These are phyloP conservation scores for Aspergillus leporis DNA, from an alignment of 495 filamentous ascomycete genomes.

Conservation along the genomic window DNA sequence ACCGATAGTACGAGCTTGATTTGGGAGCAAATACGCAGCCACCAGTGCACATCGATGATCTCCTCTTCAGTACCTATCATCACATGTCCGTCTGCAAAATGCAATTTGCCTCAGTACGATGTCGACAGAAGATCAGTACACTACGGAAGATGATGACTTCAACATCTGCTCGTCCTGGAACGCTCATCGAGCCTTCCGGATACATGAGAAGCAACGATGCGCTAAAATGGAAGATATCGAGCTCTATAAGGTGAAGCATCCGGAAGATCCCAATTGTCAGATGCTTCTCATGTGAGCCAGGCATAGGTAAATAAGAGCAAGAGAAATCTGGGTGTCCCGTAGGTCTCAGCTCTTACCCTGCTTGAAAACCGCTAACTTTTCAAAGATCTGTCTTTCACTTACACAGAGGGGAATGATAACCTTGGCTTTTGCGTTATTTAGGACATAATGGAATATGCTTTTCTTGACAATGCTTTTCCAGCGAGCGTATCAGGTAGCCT, in stretches of 20 bases:
- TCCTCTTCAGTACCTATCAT: constrained; percentile 22
- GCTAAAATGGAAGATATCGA: constrained; percentile 29
- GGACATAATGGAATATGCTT: constrained; percentile 20
- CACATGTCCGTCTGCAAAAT: constrained; percentile 12
- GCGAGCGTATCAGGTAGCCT: constrained; percentile 20
- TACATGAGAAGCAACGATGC: constrained; percentile 23
- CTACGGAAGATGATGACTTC: constrained; percentile 29
- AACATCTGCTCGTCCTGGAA: constrained; percentile 23
- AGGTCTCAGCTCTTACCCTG: constrained; percentile 9
- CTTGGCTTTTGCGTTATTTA: constrained; percentile 27
- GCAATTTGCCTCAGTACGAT: constrained; percentile 21
- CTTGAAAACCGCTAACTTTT: constrained; percentile 11
- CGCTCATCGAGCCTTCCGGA: constrained; percentile 19
- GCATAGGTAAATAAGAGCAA: constrained; percentile 7
- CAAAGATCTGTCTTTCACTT: constrained; percentile 19
- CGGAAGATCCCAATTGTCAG: constrained; percentile 19
- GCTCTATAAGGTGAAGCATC: constrained; percentile 27
- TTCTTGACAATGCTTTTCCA: constrained; percentile 23
- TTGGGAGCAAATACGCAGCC: constrained; percentile 16
- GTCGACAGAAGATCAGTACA: constrained; percentile 21
- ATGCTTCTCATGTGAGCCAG: constrained; percentile 26
- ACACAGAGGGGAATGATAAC: constrained; percentile 29
- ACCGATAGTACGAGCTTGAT: constrained; percentile 16
- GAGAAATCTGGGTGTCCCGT: constrained; percentile 5
- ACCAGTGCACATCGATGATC: constrained; percentile 18